phyloP scores from a whole-genome alignment of 352 stramenopile species.

The Phytophthora melonis region DNA sequence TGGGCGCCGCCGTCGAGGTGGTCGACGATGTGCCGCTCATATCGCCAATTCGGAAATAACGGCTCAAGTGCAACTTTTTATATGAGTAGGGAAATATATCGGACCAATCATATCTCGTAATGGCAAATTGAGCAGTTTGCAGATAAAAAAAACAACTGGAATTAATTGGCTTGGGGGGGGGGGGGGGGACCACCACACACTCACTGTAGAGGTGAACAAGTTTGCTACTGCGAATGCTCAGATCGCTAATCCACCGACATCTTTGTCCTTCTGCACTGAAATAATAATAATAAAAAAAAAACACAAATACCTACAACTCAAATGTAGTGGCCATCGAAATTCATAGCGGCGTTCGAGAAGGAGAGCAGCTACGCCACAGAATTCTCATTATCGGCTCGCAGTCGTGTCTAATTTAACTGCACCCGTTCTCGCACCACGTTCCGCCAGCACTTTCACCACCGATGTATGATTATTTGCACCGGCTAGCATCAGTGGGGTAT shows the following conservation, averaged over 20 bases:
- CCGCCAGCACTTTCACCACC: background rate
- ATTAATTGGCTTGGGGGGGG: no score
- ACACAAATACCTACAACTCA: no score
- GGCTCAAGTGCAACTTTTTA: background rate
- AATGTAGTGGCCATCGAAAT: background rate
- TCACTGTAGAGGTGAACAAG: no score
- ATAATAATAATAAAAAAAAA: no score
- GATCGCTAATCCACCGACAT: no score
- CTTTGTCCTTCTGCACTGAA: no score
- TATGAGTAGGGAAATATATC: no score
- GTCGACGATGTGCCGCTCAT: conserved; percentile 23
- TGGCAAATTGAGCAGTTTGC: no score
- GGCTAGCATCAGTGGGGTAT: background rate
- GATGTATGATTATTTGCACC: background rate
- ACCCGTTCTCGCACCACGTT: background rate
- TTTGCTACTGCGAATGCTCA: no score
- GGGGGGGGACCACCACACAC: no score
- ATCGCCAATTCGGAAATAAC: conserved; percentile 4
- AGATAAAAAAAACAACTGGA: no score
- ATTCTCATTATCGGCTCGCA: background rate
- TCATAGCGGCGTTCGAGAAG: background rate
- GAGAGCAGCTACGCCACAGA: background rate
- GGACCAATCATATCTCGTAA: background rate
- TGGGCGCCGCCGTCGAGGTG: background rate
- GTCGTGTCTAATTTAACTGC: background rate